Evolutionary conservation across 176 grass and related monocot species (phyloP), one percentile per base, ranked within the genome.

Genomic region (Cocos nucifera): DNA sequence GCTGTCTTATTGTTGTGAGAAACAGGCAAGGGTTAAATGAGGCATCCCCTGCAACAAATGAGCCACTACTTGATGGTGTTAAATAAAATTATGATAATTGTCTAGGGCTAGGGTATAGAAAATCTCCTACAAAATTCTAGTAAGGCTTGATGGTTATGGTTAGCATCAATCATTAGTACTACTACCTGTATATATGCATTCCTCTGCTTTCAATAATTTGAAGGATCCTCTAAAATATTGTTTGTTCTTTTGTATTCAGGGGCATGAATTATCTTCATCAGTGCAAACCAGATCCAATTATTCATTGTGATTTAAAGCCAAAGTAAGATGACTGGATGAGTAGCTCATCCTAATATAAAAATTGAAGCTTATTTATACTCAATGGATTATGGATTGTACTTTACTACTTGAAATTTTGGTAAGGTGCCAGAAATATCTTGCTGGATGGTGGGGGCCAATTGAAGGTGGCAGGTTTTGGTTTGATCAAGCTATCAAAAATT

Each of bases 351-450:
- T 12, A 44, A 44, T 44, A 44, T 44, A 44, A 9, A 44, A 14
- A 30, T 72, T 23, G 0, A 58, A 54, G 56, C 48, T 65, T 27
- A 59, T 64, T 54, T 58, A n/a, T 49, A 69, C 0, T 65, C 1
- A 61, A 63, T 66, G 28, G 44, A 3, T 12, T 19, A 60, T 71
- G 87, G 71, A 16, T 72, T 62, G 64, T 79, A 60, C 87, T 90
- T 90, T 63, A 90, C 76, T 79, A 83, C 77, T 60, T 77, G 59
- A 88, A 48, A 78, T 86, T 69, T 98, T 82, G 81, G 81, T 92
- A 98, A 98, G 94, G 94, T 92, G 93, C 84, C 87, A 98, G 94
- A 89, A 88, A 98, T 92, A 98, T 98, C 84, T 98, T 98, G 76
- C 78, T 98, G 81, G 88, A 92, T 86, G 83, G 73, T 77, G 84